Evolutionary conservation across 139 green algal species (phyloP).

Genomic region (Chlorella sp.): DNA sequence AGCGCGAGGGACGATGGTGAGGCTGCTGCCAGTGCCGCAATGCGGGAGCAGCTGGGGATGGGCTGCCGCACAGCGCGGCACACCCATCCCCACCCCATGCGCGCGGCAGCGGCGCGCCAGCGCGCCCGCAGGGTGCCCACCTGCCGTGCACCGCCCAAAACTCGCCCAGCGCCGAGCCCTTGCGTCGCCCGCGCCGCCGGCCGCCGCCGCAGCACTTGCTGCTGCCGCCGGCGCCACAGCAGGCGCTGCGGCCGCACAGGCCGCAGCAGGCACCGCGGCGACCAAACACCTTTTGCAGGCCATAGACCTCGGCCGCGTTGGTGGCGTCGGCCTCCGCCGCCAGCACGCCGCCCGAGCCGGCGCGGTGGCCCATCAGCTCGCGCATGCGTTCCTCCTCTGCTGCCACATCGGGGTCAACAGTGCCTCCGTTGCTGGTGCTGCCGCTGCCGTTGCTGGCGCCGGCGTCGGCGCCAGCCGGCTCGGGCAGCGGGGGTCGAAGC

Average conservation of each 20-base stretch:
- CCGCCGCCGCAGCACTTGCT: too few species aligned
- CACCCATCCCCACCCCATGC: too few species aligned
- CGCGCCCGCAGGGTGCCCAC: too few species aligned
- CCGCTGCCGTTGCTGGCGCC: not conserved
- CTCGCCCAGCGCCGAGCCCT: too few species aligned
- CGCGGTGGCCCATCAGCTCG: constrained; percentile 51
- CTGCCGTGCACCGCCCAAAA: constrained; percentile 84
- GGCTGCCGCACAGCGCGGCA: too few species aligned
- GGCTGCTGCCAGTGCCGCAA: too few species aligned
- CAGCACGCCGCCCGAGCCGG: constrained; percentile 6
- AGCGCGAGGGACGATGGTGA: too few species aligned
- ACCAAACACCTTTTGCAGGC: constrained; percentile 70
- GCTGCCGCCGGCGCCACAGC: not conserved
- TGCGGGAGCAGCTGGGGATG: too few species aligned
- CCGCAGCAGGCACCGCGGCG: not conserved
- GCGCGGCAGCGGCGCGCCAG: too few species aligned
- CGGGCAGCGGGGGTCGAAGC: too few species aligned
- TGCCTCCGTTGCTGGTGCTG: not conserved
- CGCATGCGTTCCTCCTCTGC: constrained; percentile 68
- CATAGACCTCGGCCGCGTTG: constrained; percentile 83
- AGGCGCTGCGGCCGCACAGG: not conserved
- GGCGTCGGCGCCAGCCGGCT: too few species aligned
- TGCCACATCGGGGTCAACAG: constrained; percentile 66
- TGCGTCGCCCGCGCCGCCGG: too few species aligned
- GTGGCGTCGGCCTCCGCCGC: not conserved